Evolutionary conservation across 75 land plant species (phyloP), one percentile per base, ranked within the genome.

Genomic region (Sequoia sempervirens): DNA sequence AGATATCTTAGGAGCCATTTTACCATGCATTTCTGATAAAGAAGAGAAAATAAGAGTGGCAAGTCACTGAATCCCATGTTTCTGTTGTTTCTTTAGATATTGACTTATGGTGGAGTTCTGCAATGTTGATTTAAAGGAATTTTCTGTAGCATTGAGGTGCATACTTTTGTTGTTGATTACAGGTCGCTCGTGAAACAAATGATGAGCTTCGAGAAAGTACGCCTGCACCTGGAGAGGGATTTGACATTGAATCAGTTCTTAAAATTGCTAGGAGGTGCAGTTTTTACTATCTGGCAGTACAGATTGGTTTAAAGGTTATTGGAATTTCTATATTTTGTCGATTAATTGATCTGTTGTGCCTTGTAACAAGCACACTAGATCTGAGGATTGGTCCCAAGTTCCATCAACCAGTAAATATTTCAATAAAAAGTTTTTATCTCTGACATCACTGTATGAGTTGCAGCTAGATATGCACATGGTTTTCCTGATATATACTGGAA

Each of bases 161-260:
- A 11, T n/a, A 9, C 50, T 45, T 45, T 20, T 78, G 2, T 43
- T 78, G 2, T 78, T 43, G 47, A 45, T 75, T 17, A 50, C 58
- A 98, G 99, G 99, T 95, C 89, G 95, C 99, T 82, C 90, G 91
- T 66, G 99, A 98, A 87, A 98, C 99, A 78, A 98, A 98, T 92
- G 99, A 96, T 64, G 97, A 93, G 90, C 93, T 98, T 78, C 97
- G 94, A 80, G 87, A 84, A 41, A 91, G 92, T 30, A 84, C 87
- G 7, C 93, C 93, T 53, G 93, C 81, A 74, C 92, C 98, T 80
- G 80, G 92, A 75, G 95, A 96, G 58, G 96, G 92, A 83, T 96
- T 97, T 88, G 93, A 96, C 87, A 88, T 98, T 43, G 94, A 92
- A 45, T 87, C 99, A 38, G 92, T 98, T 45, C 99, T 98, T 46